Evolutionary conservation across 2,329 filamentous ascomycete genomes (phyloP), one percentile per base, ranked within the genome.

Genomic region (Colletotrichum sp.): DNA sequence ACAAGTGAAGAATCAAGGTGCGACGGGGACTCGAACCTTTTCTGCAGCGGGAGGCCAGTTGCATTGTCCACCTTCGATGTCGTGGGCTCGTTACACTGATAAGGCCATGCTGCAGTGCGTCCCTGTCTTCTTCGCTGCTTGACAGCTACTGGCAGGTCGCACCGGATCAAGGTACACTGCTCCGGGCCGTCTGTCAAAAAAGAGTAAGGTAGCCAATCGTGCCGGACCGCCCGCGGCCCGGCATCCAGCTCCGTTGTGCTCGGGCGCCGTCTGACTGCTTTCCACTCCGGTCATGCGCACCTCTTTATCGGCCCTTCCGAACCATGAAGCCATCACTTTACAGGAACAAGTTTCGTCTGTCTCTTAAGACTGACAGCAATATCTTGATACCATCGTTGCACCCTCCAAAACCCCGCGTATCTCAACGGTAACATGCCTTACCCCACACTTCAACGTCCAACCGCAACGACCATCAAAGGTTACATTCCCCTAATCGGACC

Each of bases 71-170:
- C 55, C 39, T 73, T 55, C 16, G 15, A 16, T 15, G 36, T 73
- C 39, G 66, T 57, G 39, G 71, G 66, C 4, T 73, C n/a, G 71
- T 73, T 73, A 70, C 71, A 73, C 71, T 63, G 71, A 73, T 73
- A 70, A 73, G 49, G 44, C 25, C 55, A 1, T 34, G 44, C 39
- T 62, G n/a, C 61, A 36, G 11, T 16, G 62, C 19, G 3, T n/a
- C 69, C 44, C 25, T 57, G 11, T n/a, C 39, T 36, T 32, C 30
- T 55, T 32, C n/a, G 3, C n/a, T 25, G 3, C 12, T 6, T 61
- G 30, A n/a, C 32, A 57, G 12, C n/a, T 13, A 1, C 19, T n/a
- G 29, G 34, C 36, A 25, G 29, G 34, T 36, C 32, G 27, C 25
- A 25, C 25, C 25, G 19, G 59, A 6, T 62, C 39, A 12, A 59